Evolutionary conservation across 2,329 filamentous ascomycete genomes (phyloP), one percentile per base, ranked within the genome.

Genomic region (Fusarium sp.): DNA sequence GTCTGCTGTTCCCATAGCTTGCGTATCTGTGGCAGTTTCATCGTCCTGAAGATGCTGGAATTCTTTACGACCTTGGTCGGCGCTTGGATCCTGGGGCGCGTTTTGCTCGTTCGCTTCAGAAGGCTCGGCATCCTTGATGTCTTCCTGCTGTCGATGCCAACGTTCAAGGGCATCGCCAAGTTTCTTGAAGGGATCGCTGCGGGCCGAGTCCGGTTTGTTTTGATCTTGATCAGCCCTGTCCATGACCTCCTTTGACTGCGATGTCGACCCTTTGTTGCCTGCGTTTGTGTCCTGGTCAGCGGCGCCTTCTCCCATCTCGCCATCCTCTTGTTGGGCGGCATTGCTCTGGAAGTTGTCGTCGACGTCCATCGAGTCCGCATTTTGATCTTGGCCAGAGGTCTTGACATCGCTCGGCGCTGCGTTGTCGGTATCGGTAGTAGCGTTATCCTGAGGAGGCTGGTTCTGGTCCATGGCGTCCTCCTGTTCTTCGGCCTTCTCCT

Each of bases 41-140:
- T 98, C 93, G 71, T 98, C 90, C 66, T 92, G 91, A 6, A 98
- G 84, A 81, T 99, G 96, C 82, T 98, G 94, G 77, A 98, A 98
- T 77, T 98, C 94, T n/a, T 88, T 89, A 76, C 91, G 87, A 12
- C 88, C 86, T 85, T 93, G 84, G 22, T 86, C 80, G 15, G 86
- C 83, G 49, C 89, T 85, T 22, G 80, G 80, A 43, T 85, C 80
- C 56, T 90, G 82, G 40, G 86, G 82, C 52, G 88, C 82, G 4
- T 76, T 69, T 46, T 73, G 64, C 16, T 75, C 71, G 16, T 72
- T 67, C 18, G 74, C 72, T 15, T 81, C 77, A 57, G 89, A 83
- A 3, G 87, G 82, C 20, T 77, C 75, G 8, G 80, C 78, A 62
- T 91, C 87, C 77, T 88, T 84, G 73, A 99, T 98, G 67, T 97